A percentile compares a stretch with the other conserved stretches of the same genome.
Evolutionary conservation across 2,329 filamentous ascomycete genomes (phyloP).

Genomic region (Aspergillus arachidicola): DNA sequence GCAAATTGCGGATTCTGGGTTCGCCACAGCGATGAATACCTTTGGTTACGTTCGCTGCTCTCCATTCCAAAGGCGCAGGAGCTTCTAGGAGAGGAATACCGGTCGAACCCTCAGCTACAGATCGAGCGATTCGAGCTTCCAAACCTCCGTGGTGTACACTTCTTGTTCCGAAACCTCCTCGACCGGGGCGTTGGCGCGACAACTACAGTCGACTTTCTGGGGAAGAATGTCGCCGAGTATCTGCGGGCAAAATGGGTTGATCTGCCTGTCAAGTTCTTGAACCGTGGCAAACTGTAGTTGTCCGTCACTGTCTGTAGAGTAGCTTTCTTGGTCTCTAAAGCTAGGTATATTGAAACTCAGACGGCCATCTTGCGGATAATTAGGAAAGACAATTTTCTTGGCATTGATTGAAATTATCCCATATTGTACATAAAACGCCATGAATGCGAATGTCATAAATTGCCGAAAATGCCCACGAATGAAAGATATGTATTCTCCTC

Average conservation of each 20-base stretch:
- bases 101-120: conserved; percentile 12
- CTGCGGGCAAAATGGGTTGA: conserved; percentile 36
- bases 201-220: conserved; percentile 39
- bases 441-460: background rate
- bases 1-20: conserved; percentile 53
- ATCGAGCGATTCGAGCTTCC: conserved; percentile 53
- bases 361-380: background rate
- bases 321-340: background rate
- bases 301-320: background rate
- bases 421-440: conserved; percentile 1
- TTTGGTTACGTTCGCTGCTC: conserved; percentile 41
- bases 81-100: conserved; percentile 29
- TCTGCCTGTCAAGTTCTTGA: conserved; percentile 37
- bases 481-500: background rate
- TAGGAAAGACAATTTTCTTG: background rate
- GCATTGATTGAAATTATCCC: background rate
- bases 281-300: conserved; percentile 25
- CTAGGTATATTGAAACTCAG: background rate
- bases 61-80: conserved; percentile 20
- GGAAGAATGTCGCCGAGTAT: conserved; percentile 43
- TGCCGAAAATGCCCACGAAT: background rate
- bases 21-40: conserved; percentile 44
- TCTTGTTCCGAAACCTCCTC: conserved; percentile 39
- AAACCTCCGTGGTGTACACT: conserved; percentile 42
- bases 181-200: conserved; percentile 38